phyloP scores from a whole-genome alignment of 768 basidiomycete species.

The Amanita fuliginea region DNA sequence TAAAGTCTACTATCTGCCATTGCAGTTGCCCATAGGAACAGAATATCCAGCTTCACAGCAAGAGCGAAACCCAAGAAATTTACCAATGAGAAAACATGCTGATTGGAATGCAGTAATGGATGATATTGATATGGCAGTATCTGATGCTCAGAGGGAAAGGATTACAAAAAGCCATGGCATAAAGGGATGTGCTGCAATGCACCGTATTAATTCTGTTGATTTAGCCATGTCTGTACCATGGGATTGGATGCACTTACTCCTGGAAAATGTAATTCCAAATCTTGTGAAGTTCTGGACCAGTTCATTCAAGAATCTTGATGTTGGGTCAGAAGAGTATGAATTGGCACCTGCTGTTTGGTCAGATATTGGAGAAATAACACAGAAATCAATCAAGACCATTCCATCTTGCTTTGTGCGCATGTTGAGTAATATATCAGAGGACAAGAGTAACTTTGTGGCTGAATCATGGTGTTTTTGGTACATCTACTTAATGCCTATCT shows the following conservation, averaged over 20 bases:
- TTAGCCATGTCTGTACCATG: conserved; percentile 20
- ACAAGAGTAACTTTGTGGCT: conserved; percentile 14
- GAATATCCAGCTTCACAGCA: background rate
- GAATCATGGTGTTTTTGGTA: no score
- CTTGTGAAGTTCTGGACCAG: conserved; percentile 27
- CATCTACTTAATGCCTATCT: conserved; percentile 15
- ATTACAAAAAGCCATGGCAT: background rate
- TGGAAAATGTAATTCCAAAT: conserved; percentile 25
- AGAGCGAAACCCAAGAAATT: background rate
- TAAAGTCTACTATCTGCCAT: background rate
- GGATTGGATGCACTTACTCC: conserved; percentile 33
- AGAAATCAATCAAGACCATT: conserved; percentile 15
- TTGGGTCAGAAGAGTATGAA: conserved; percentile 13
- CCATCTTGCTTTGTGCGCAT: conserved; percentile 19
- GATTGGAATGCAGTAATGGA: background rate
- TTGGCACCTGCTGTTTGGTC: conserved; percentile 17
- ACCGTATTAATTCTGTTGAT: background rate
- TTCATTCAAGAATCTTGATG: conserved; percentile 17
- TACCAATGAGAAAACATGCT: background rate
- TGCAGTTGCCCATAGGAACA: background rate
- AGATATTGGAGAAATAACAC: conserved; percentile 19
- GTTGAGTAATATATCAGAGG: conserved; percentile 15
- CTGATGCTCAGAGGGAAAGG: background rate
- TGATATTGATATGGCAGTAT: background rate
- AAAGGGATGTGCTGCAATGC: background rate